Evolutionary conservation across 2,329 filamentous ascomycete species (phyloP), one percentile per base, ranked within the genome.

Genomic region (Neoascochyta sp.): DNA sequence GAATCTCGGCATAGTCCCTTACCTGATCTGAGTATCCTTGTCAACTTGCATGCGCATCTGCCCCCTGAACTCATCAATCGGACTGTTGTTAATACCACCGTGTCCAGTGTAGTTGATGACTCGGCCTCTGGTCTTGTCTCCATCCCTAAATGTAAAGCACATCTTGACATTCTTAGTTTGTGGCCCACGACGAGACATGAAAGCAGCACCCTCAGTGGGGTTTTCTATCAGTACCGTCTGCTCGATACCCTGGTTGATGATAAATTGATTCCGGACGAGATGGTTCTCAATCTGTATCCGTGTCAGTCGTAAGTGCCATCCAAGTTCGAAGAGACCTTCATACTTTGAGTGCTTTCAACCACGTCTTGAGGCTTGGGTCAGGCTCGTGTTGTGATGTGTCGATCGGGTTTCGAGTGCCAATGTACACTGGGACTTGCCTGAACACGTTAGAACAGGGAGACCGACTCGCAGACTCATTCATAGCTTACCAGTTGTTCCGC

Each of bases 201-300:
- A 74, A 4, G 71, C 65, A 23, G 81, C 71, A 1, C 82, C 92
- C 33, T 86, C 75, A 1, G 71, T 62, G 16, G 84, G 71, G 16
- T 81, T 70, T 32, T 80, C 70, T 31, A 95, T 78, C 1, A 98
- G 70, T 5, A 95, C 76, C 6, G 82, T 78, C 59, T 95, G 89
- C 40, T 98, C 92, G 29, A 95, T 86, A 5, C 68, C 66, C 47
- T 87, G 75, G 40, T 81, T 82, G 57, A 96, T 92, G 51, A 98
- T 82, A 25, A 96, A 68, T 36, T 88, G 81, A 39, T 87, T 83
- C 27, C 80, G 80, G 12, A 95, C 81, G 23, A 84, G 65, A 12
- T 84, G 76, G 45, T 90, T 79, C 39, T 92, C 85, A 40, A 96
- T 84, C 62, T 87, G 38, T 28, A 20, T 10, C 7, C 10, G 16